Evolutionary conservation across 371 early-diverging fungal genomes (phyloP).

Genomic region (Dichotomocladium elegans): DNA sequence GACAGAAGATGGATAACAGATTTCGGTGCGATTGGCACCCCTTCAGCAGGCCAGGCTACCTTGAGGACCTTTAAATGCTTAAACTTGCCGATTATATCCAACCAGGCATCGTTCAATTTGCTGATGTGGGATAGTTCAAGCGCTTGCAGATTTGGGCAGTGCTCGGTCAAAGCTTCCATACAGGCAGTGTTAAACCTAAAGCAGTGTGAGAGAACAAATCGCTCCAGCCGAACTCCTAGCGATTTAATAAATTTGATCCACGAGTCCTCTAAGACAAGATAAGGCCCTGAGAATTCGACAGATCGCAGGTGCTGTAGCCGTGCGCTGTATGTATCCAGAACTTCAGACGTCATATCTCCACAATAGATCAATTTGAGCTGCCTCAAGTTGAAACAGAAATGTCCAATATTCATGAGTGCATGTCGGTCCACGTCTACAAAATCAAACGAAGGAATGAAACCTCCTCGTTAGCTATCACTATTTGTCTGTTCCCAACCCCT

Average conservation of each 20-base stretch:
- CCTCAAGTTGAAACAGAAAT: conserved; percentile 60
- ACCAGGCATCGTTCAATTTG: conserved; percentile 49
- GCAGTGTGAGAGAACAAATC: conserved; percentile 58
- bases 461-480: not conserved
- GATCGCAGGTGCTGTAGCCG: conserved; percentile 48
- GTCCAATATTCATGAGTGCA: conserved; percentile 56
- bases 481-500: not conserved
- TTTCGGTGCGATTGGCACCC: conserved; percentile 24
- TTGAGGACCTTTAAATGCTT: conserved; percentile 38
- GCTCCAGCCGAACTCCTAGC: conserved; percentile 46
- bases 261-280: conserved; percentile 56
- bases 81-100: conserved; percentile 32
- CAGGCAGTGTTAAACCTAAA: conserved; percentile 54
- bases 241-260: conserved; percentile 61
- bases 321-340: conserved; percentile 40
- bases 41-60: conserved; percentile 42
- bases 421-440: conserved; percentile 48
- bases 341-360: conserved; percentile 67
- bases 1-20: conserved; percentile 45
- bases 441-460: too few relatives aligned
- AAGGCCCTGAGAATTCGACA: conserved; percentile 71
- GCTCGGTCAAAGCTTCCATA: conserved; percentile 48
- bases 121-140: conserved; percentile 57
- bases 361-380: conserved; percentile 68
- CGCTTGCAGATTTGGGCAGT: conserved; percentile 52